Evolutionary conservation across 2,329 filamentous ascomycete genomes (phyloP), one percentile per base, ranked within the genome.

Genomic region (Cucurbitaria berberidis): DNA sequence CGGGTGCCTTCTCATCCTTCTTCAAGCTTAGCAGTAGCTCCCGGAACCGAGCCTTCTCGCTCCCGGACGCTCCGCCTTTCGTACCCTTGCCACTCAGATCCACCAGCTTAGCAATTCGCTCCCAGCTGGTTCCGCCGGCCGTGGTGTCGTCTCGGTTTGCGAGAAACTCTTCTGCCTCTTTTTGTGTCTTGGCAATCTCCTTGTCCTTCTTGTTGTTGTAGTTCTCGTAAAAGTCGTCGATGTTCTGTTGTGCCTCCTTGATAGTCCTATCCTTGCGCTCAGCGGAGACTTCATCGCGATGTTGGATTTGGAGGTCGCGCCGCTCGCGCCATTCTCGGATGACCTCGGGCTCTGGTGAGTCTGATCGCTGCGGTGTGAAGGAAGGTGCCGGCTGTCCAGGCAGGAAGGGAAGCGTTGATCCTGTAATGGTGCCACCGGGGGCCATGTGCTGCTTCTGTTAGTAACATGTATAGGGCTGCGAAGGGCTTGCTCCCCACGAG

Each of bases 141-240:
- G 92, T 90, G 34, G 93, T 97, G 75, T 98, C 93, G 75, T 99
- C 93, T 55, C 93, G 86, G 76, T 82, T 92, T 48, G 85, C 88
- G 41, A 98, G 80, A 77, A 98, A 99, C 72, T 96, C 87, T 70
- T 98, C 93, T 6, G 93, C 95, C 67, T 99, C 95, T 75, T 90
- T 89, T 68, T 89, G 86, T 51, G 93, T 95, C 80, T 96, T 91
- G 19, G 89, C 83, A 64, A 97, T 89, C 54, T 85, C 86, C 84
- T 98, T 98, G 76, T 99, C 95, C 76, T 95, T 93, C 81, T 97
- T 96, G 77, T 89, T 88, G 81, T 98, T 98, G 82, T 99, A 99
- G 78, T 96, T 97, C 73, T 97, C 93, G 82, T 99, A 99, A 80
- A 98, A 99, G 75, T 97, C 95, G 75, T 99, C 95, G 61, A 99